Base-by-base conservation (phyloP, 2,329 filamentous ascomycete species). In the Fusarium miscanthi region DNA sequence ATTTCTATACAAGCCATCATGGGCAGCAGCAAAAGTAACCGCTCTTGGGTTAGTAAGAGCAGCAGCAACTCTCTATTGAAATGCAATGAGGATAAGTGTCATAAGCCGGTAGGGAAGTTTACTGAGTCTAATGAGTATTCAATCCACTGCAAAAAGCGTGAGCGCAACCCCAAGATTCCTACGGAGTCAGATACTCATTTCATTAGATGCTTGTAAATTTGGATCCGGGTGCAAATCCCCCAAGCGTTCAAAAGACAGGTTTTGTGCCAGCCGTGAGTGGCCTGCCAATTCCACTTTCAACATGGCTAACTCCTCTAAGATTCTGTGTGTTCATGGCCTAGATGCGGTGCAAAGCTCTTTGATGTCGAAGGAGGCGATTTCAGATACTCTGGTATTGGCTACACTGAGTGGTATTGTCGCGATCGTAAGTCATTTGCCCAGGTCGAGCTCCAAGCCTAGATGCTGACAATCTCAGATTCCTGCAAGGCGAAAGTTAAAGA, bases 261-360 rank as follows among this genome's bases (percentile, higher is more conserved):
- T 67, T 31, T 70, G 68, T 8, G 2, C 11, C 6, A 1, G 1
- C 1, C 68, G 68, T 63, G 11, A 61, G 68, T 14, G 14, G 2
- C 6, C 35, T 12, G 2, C 6, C 3, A 0, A 6, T 21, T 13
- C 25, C 7, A 2, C 19, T 31, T 6, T 1, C 2, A n/a, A 5
- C 2, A n/a, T 13, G 6, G 13, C 45, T 70, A 4, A 72, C 41
- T 12, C 13, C 2, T 12, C 5, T 10, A 73, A 72, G 70, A 73
- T 21, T 31, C 53, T 1, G 9, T 5, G 5, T 73, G 70, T 19
- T 11, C 35, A n/a, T 43, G 49, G 6, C 35, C 6, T 31, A 37
- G 31, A 12, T 73, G 70, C 31, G 8, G 23, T 9, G 6, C 37
- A 3, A 45, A 46, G 10, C 6, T 70, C 9, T 21, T 58, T 0